Conservation (phyloP, 192 early-diverging fungal genomes). For the Podila minutissima region DNA sequence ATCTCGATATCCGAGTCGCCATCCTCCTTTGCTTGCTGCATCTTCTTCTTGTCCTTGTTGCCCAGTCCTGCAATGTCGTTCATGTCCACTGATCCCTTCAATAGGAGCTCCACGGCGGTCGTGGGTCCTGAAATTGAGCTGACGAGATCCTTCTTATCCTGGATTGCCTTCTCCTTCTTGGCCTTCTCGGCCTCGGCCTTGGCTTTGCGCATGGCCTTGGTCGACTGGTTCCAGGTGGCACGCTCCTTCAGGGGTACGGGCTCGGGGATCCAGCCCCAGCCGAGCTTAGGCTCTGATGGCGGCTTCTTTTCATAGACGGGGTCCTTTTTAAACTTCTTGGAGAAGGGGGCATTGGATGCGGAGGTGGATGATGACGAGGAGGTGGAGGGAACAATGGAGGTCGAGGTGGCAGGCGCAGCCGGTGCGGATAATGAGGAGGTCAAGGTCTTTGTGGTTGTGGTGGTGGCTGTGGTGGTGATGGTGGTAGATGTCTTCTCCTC, state of each 20-base stretch:
- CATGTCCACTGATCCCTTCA: slow-evolving; percentile 29
- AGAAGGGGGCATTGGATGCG: slow-evolving; percentile 33
- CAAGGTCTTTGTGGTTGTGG: slow-evolving; percentile 5
- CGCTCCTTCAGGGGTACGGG: slow-evolving; percentile 45
- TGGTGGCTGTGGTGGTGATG: neutral
- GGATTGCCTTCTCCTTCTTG: slow-evolving; percentile 19
- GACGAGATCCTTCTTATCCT: slow-evolving; percentile 15
- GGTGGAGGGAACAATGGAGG: neutral
- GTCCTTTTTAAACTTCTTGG: slow-evolving; percentile 45
- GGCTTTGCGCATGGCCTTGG: slow-evolving; percentile 34
- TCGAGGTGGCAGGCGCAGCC: neutral
- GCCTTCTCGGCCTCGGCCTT: slow-evolving; percentile 28
- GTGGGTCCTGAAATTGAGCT: slow-evolving; percentile 15
- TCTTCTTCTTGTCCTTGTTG: slow-evolving; percentile 2
- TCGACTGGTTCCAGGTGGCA: slow-evolving; percentile 43
- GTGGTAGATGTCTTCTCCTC: slow-evolving; percentile 1
- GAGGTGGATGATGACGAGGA: slow-evolving; percentile 4
- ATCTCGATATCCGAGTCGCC: slow-evolving; percentile 1
- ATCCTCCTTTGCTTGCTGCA: slow-evolving; percentile 1
- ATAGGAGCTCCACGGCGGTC: slow-evolving; percentile 22
- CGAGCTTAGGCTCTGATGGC: slow-evolving; percentile 26
- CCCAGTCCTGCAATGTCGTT: slow-evolving; percentile 31
- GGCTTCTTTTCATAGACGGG: slow-evolving; percentile 19
- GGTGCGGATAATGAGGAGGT: neutral
- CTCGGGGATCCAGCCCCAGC: slow-evolving; percentile 38